These are phyloP conservation scores for Zygotorulaspora danielsina DNA, from an alignment of 805 yeast species.

Conservation along the genomic window DNA sequence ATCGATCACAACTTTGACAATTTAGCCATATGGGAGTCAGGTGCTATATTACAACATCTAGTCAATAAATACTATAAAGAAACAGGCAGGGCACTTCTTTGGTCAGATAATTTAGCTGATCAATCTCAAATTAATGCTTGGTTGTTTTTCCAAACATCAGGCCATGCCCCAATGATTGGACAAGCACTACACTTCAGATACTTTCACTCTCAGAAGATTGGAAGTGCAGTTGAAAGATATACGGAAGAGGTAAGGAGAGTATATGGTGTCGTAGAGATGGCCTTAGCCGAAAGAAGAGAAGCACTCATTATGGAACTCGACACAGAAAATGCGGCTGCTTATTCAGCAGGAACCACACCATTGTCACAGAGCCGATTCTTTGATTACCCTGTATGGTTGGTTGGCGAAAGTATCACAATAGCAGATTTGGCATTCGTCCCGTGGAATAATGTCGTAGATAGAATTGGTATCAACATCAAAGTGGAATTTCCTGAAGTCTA, in stretches of 20 bases:
- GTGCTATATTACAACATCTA: slow-evolving; percentile 81
- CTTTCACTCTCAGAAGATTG: slow-evolving; percentile 80
- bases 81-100: slow-evolving; percentile 59
- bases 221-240: slow-evolving; percentile 85
- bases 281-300: slow-evolving; percentile 87
- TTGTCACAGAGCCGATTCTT: slow-evolving; percentile 78
- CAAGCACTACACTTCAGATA: slow-evolving; percentile 92
- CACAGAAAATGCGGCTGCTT: slow-evolving; percentile 80
- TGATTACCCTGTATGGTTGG: slow-evolving; percentile 93
- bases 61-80: slow-evolving; percentile 65
- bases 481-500: slow-evolving; percentile 91
- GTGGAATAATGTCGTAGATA: slow-evolving; percentile 93
- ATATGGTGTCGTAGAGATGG: slow-evolving; percentile 92
- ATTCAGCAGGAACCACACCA: slow-evolving; percentile 84
- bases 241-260: slow-evolving; percentile 90
- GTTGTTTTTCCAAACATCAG: slow-evolving; percentile 93
- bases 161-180: slow-evolving; percentile 98
- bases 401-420: slow-evolving; percentile 75
- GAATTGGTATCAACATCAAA: slow-evolving; percentile 84
- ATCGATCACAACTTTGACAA: slow-evolving; percentile 83
- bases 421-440: slow-evolving; percentile 94
- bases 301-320: slow-evolving; percentile 86
- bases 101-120: slow-evolving; percentile 73
- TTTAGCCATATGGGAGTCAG: slow-evolving; percentile 89
- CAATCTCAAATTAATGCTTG: slow-evolving; percentile 83